These are phyloP conservation scores for Kodamaea sp. DNA, from an alignment of 1,139 yeast species.

Conservation along the genomic window DNA sequence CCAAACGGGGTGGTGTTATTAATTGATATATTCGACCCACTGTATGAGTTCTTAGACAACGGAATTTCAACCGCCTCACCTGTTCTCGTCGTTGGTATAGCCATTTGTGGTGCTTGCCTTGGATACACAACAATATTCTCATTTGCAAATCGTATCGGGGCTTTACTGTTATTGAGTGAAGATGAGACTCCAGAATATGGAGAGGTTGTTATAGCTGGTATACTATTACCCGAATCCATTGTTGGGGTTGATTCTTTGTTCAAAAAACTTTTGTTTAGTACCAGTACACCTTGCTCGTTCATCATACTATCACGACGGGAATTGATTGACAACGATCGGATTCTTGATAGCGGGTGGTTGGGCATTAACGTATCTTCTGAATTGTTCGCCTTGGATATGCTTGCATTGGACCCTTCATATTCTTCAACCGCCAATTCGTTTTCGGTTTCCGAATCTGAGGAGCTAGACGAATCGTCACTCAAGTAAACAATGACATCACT, in stretches of 20 bases:
- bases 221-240: conserved; percentile 2
- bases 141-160: conserved; percentile 9
- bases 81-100: conserved; percentile 77
- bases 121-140: conserved; percentile 31
- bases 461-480: conserved; percentile 59
- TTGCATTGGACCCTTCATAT: conserved; percentile 1
- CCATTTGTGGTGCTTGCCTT: conserved; percentile 74
- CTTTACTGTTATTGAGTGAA: too few relatives aligned
- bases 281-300: conserved; percentile 8
- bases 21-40: conserved; percentile 1
- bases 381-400: conserved; percentile 7
- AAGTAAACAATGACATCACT: conserved; percentile 65
- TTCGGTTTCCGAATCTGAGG: conserved; percentile 14
- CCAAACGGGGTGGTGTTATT: not conserved
- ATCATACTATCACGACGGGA: conserved; percentile 24
- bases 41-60: conserved; percentile 34
- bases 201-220: conserved; percentile 1
- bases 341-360: conserved; percentile 32
- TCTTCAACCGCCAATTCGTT: conserved; percentile 18
- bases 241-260: conserved; percentile 12
- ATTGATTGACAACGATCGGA: conserved; percentile 33
- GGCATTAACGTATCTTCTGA: conserved; percentile 24
- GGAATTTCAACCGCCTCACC: conserved; percentile 82
- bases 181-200: too few relatives aligned
- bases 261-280: conserved; percentile 17